A percentile compares a stretch with the other conserved stretches of the same genome.
Evolutionary conservation across 768 basidiomycete species (phyloP).

Genomic region (Brasilioporus rufonigricans): DNA sequence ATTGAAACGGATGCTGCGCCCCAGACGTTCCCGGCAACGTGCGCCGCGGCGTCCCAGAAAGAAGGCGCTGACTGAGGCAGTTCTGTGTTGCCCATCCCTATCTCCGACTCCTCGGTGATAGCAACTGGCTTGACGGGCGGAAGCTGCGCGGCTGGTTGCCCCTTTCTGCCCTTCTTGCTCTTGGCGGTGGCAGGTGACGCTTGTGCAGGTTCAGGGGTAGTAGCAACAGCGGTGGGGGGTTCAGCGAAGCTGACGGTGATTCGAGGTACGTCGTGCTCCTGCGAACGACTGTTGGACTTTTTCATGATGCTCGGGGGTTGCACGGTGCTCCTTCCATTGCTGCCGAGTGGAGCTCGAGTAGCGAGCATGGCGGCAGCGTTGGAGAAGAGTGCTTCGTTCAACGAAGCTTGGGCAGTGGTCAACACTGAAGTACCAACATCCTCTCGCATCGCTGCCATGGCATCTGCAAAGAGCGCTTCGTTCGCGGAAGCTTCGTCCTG

Average conservation of each 20-base stretch:
- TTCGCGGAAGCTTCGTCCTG: constrained; percentile 25
- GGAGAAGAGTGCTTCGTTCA: constrained; percentile 27
- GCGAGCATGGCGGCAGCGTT: constrained; percentile 17
- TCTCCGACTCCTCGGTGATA: constrained; percentile 16
- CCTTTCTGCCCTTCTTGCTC: constrained; percentile 29
- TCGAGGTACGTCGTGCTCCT: constrained; percentile 27
- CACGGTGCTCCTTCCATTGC: constrained; percentile 4
- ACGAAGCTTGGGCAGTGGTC: constrained; percentile 19
- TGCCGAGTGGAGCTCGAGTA: constrained; percentile 8
- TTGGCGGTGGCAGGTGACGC: constrained; percentile 7
- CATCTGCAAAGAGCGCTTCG: constrained; percentile 27
- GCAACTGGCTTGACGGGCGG: constrained; percentile 13
- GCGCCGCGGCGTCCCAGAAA: constrained; percentile 16
- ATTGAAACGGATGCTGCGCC: too few relatives aligned
- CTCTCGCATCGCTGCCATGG: constrained; percentile 22
- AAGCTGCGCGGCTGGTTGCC: constrained; percentile 11
- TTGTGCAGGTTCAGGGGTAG: constrained; percentile 10
- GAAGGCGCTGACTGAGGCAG: constrained; percentile 17
- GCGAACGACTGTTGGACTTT: constrained; percentile 26
- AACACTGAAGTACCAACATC: constrained; percentile 7
- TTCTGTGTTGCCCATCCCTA: constrained; percentile 20
- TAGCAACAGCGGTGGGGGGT: not conserved
- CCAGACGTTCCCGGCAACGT: constrained; percentile 12
- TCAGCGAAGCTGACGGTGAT: constrained; percentile 28
- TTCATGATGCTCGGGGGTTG: constrained; percentile 26